Percentiles rank a stretch among this genome's conserved stretches.
phyloP scores from a whole-genome alignment of 2,329 filamentous ascomycete genomes.

The Celoporthe dispersa region DNA sequence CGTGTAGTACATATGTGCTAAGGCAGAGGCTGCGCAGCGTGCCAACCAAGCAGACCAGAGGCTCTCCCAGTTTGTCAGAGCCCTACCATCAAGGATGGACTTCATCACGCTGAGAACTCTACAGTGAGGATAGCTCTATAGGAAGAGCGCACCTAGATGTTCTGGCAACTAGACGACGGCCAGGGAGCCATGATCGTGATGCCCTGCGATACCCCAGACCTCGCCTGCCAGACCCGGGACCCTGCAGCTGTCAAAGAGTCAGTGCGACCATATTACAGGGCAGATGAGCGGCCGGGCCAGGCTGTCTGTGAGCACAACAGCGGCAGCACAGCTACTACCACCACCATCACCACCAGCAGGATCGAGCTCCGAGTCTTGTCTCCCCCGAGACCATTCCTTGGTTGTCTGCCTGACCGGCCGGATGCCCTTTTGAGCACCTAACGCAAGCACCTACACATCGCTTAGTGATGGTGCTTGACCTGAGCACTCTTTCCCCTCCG shows the following conservation, averaged over 20 bases:
- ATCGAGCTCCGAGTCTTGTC: background rate
- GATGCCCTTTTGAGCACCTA: background rate
- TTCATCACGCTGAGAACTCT: no score
- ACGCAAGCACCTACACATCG: background rate
- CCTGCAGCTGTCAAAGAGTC: constrained; percentile 12
- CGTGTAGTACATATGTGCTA: no score
- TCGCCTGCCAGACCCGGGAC: background rate
- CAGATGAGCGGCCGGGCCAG: background rate
- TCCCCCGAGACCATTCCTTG: background rate
- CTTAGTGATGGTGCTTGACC: background rate
- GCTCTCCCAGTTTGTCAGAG: no score
- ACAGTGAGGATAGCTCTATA: no score
- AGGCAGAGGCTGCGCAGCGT: no score
- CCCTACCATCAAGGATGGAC: no score
- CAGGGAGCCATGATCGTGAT: background rate
- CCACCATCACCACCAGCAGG: background rate
- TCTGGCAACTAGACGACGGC: background rate
- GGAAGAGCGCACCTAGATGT: background rate
- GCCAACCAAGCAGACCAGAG: no score
- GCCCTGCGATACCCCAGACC: background rate
- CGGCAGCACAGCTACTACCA: background rate
- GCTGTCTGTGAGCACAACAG: background rate
- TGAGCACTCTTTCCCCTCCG: background rate
- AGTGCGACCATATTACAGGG: background rate
- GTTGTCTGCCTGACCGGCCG: background rate